phyloP scores from a whole-genome alignment of 2,329 filamentous ascomycete genomes.

The Diaporthe vexans region DNA sequence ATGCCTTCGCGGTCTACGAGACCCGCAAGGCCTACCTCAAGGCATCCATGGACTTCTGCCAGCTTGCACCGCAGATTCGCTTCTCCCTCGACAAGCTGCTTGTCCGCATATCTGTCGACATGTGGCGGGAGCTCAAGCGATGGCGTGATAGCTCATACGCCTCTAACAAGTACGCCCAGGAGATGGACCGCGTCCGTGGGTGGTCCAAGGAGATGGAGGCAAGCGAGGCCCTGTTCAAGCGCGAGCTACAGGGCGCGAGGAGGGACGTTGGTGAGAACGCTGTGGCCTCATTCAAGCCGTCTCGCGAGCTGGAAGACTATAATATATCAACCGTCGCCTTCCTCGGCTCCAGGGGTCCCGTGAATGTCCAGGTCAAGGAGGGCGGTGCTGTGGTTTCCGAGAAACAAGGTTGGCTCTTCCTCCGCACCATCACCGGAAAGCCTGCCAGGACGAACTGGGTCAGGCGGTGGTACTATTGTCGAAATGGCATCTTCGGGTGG shows the following conservation, averaged over 20 bases:
- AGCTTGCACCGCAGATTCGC: constrained; percentile 87
- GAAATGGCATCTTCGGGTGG: constrained; percentile 96
- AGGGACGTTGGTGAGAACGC: constrained; percentile 86
- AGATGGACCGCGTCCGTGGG: constrained; percentile 92
- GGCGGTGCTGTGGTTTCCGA: constrained; percentile 71
- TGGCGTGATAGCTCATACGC: constrained; percentile 75
- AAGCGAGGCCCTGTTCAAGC: constrained; percentile 85
- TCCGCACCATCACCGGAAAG: constrained; percentile 86
- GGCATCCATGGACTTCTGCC: constrained; percentile 93
- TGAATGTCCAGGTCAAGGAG: constrained; percentile 71
- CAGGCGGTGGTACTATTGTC: constrained; percentile 94
- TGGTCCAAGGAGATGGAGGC: constrained; percentile 97
- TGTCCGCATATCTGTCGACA: constrained; percentile 85
- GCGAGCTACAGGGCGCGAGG: constrained; percentile 83
- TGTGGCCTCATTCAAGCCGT: constrained; percentile 80
- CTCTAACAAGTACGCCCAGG: constrained; percentile 77
- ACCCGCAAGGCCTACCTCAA: constrained; percentile 91
- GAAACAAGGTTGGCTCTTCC: constrained; percentile 95
- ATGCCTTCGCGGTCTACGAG: constrained; percentile 96
- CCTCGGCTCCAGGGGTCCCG: constrained; percentile 78
- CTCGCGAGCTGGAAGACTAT: constrained; percentile 93
- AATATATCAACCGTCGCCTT: constrained; percentile 91
- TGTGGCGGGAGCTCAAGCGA: constrained; percentile 88
- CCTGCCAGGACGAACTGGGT: constrained; percentile 92
- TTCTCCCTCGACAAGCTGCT: constrained; percentile 88